phyloP scores from a whole-genome alignment of 176 grass and related monocot genomes.

The Eremochloa ophiuroides region DNA sequence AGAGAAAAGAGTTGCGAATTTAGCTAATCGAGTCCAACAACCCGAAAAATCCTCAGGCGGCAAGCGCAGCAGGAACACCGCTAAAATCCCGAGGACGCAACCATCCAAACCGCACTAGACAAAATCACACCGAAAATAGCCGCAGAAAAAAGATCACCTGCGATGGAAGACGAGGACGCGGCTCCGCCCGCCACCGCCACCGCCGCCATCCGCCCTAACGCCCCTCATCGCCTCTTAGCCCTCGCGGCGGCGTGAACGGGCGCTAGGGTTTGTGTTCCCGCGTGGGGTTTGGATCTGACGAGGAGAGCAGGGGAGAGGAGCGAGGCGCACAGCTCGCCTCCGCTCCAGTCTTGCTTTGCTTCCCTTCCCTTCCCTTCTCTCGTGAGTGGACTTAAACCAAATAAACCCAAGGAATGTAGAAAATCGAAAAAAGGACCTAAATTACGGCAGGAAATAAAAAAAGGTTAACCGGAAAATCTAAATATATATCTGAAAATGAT shows the following conservation, averaged over 20 bases:
- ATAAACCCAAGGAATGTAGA: background rate
- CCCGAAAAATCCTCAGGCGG: background rate
- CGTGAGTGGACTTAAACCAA: conserved; percentile 8
- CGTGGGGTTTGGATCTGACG: conserved; percentile 36
- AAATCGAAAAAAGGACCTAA: background rate
- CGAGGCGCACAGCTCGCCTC: conserved; percentile 3
- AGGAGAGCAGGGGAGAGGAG: background rate
- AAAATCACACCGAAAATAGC: background rate
- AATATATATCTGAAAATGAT: background rate
- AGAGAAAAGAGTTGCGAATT: conserved; percentile 8
- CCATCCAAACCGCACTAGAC: background rate
- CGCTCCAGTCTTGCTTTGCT: conserved; percentile 26
- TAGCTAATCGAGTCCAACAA: conserved; percentile 4
- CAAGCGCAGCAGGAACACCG: background rate
- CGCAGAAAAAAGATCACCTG: conserved; percentile 33
- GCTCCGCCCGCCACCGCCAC: background rate
- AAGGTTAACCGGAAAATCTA: background rate
- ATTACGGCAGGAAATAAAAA: background rate
- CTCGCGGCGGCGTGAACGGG: background rate
- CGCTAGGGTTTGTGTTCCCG: conserved; percentile 26
- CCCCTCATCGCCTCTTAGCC: conserved; percentile 17
- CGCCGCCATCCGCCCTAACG: conserved; percentile 26
- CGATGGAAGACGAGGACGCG: conserved; percentile 3
- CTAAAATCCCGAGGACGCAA: background rate
- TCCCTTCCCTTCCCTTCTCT: conserved; percentile 16